A percentile compares a stretch with the other conserved stretches of the same genome.
Conservation (phyloP, 129 eudicot species). For the Arctium minus region DNA sequence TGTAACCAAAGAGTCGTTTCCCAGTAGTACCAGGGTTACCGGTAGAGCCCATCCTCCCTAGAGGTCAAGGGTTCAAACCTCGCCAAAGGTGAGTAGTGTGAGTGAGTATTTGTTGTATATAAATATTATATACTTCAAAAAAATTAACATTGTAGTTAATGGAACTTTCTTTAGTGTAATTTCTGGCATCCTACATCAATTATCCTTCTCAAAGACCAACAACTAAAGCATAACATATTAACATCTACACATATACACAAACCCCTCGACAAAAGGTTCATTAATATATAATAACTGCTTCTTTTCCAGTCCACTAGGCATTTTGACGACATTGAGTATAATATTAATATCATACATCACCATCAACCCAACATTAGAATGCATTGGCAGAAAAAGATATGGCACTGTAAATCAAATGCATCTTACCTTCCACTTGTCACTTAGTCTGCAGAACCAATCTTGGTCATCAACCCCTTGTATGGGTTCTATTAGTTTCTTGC, state of each 20-base stretch:
- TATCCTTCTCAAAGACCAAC: neutral
- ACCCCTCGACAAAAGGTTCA: neutral
- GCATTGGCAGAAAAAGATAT: neutral
- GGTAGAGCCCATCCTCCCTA: no score
- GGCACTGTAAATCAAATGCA: neutral
- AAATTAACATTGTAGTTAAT: no score
- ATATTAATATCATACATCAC: neutral
- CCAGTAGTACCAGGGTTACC: no score
- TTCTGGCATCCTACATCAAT: no score
- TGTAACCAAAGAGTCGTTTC: no score
- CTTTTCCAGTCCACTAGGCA: neutral
- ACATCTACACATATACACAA: neutral
- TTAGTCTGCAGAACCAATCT: slow-evolving; percentile 68
- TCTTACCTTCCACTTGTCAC: slow-evolving; percentile 90
- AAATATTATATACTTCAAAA: no score
- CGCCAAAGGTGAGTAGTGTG: no score
- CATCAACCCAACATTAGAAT: neutral
- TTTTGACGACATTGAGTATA: neutral
- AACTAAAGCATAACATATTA: neutral
- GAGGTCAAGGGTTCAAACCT: no score
- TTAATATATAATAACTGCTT: no score
- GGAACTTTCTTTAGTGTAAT: no score
- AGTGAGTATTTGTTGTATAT: no score
- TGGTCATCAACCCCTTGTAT: slow-evolving; percentile 61
- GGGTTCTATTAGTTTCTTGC: slow-evolving; percentile 72